Conservation (phyloP, 2,329 filamentous ascomycete genomes). For the Aureobasidium subglaciale region DNA sequence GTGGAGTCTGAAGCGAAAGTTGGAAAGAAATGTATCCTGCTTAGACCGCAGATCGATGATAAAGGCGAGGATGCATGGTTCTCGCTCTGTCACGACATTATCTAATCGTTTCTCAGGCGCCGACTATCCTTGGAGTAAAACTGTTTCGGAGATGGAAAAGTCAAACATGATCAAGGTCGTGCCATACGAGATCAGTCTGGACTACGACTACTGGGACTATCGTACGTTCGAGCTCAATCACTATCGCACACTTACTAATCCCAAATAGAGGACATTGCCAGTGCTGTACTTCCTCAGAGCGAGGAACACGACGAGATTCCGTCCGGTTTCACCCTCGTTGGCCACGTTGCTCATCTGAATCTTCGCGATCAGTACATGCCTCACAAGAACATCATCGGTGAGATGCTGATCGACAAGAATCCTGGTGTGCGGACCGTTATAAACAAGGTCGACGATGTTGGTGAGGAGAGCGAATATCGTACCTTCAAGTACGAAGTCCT, state of each 20-base stretch:
- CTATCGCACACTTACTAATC: constrained; percentile 26
- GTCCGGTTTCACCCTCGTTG: constrained; percentile 77
- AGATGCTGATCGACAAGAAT: constrained; percentile 88
- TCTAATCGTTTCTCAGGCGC: constrained; percentile 23
- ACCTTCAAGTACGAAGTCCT: constrained; percentile 92
- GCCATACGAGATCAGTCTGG: constrained; percentile 67
- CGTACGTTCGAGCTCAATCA: constrained; percentile 41
- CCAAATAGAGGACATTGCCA: constrained; percentile 63
- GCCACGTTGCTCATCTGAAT: constrained; percentile 86
- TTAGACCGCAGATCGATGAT: constrained; percentile 36
- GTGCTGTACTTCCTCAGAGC: constrained; percentile 70
- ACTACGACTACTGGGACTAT: constrained; percentile 83
- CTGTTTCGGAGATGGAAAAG: constrained; percentile 61
- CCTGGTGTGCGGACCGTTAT: constrained; percentile 76
- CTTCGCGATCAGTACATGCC: constrained; percentile 74
- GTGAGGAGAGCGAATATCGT: constrained; percentile 74
- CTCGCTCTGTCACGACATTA: constrained; percentile 7
- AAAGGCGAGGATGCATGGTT: constrained; percentile 18
- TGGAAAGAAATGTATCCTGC: constrained; percentile 40
- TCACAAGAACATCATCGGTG: constrained; percentile 78
- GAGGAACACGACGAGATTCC: constrained; percentile 74
- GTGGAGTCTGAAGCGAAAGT: constrained; percentile 43
- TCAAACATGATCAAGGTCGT: constrained; percentile 62
- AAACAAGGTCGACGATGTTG: constrained; percentile 89
- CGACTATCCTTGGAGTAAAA: constrained; percentile 68